Evolutionary conservation across 1,284 basidiomycete genomes (phyloP), one percentile per base, ranked within the genome.

Genomic region (Ceratobasidium sp.): DNA sequence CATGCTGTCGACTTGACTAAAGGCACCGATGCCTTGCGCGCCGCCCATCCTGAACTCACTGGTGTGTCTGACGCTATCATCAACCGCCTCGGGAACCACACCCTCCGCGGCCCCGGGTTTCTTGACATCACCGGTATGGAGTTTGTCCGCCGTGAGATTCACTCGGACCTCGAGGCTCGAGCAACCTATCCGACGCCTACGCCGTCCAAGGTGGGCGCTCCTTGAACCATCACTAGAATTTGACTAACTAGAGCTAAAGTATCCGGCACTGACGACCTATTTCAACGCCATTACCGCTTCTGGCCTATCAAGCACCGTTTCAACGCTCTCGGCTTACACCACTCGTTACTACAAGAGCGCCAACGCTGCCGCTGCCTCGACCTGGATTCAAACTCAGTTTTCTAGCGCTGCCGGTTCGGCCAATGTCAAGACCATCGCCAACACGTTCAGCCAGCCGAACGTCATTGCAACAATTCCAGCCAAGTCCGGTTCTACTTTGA

Each of bases 341-440:
- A 73, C 74, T 50, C 74, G 74, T 21, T 75, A 75, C 66, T 75
- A 74, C 62, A 57, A 50, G 52, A 70, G 55, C 38, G 41, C 55
- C 26, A 74, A 72, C 50, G 61, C 57, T 46, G 57, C 62, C 11
- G 54, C 67, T 52, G 47, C 30, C 44, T 50, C 67, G 6, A 72
- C 62, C 26, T 72, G 67, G 69, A 72, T 72, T 49, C 72, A 66
- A 21, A 59, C 50, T 8, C 70, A 72, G 47, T 73, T 75, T 61
- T 41, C 55, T 21, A 41, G 23, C 21, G 52, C 57, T n/a, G 63
- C 57, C 23, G 61, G 70, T 13, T 55, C 59, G 4, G 57, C 41
- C 30, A 66, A 66, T 35, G 72, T 64, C 63, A 50, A 54, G n/a
- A 57, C 66, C 6, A 44, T 72, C 44, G 74, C 57, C 23, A 75